Evolutionary conservation across 2,329 filamentous ascomycete species (phyloP).

Genomic region (Beauveria pseudobassiana): DNA sequence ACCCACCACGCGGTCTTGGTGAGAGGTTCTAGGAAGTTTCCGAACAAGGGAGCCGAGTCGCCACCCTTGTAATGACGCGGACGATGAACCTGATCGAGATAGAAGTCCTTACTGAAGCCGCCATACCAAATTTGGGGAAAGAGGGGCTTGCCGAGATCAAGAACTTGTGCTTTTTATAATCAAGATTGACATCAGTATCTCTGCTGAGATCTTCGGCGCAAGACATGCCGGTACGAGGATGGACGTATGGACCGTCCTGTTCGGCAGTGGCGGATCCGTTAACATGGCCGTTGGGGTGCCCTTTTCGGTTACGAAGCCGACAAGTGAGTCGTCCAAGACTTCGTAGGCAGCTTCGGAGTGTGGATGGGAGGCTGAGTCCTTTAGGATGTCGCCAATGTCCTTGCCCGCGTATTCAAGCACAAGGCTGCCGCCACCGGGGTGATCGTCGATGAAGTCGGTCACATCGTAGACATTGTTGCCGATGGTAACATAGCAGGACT

Average conservation of each 20-base stretch:
- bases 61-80: conserved; percentile 94
- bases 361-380: conserved; percentile 72
- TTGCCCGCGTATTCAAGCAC: conserved; percentile 86
- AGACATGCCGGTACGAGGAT: conserved; percentile 78
- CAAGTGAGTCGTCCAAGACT: conserved; percentile 76
- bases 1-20: conserved; percentile 94
- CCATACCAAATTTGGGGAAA: conserved; percentile 83
- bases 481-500: conserved; percentile 90
- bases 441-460: conserved; percentile 81
- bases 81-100: conserved; percentile 90
- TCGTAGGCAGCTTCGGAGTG: conserved; percentile 96
- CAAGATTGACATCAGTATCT: conserved; percentile 68
- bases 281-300: conserved; percentile 30
- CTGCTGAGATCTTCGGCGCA: conserved; percentile 77
- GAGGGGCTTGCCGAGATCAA: conserved; percentile 76
- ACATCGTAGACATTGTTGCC: conserved; percentile 91
- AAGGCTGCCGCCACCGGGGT: conserved; percentile 83
- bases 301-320: conserved; percentile 69
- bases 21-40: conserved; percentile 97
- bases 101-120: conserved; percentile 91
- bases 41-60: conserved; percentile 85
- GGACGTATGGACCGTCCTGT: conserved; percentile 28
- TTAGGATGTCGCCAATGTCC: conserved; percentile 75
- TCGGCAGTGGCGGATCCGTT: conserved; percentile 15
- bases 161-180: conserved; percentile 91